Percentiles rank a stretch among this genome's conserved stretches.
These are phyloP conservation scores for Quercus phellos DNA, from an alignment of 331 rosid genomes.

Conservation along the genomic window DNA sequence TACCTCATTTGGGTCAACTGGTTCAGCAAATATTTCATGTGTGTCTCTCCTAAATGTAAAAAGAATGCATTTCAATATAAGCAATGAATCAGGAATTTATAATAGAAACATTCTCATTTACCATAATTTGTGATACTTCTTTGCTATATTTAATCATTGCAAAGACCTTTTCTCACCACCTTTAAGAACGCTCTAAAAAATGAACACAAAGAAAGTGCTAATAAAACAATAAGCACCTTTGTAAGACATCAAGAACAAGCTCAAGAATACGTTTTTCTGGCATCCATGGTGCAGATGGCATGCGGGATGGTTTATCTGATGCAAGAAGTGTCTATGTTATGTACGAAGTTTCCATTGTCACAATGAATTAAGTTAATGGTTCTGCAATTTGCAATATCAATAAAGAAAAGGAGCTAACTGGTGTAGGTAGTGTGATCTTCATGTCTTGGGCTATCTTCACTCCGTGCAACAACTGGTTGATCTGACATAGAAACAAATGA, in stretches of 20 bases:
- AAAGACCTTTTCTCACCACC: background rate
- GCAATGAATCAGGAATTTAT: background rate
- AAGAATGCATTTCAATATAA: background rate
- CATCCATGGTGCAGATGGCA: constrained; percentile 22
- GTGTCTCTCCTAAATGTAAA: constrained; percentile 50
- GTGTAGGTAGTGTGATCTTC: constrained; percentile 6
- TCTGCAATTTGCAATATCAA: background rate
- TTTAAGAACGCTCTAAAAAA: background rate
- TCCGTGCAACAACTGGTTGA: background rate
- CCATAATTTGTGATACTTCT: background rate
- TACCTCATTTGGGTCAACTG: constrained; percentile 68
- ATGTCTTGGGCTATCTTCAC: background rate
- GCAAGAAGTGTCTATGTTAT: constrained; percentile 11
- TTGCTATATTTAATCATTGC: background rate
- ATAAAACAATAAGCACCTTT: constrained; percentile 40
- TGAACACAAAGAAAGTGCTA: background rate
- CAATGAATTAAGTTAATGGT: background rate
- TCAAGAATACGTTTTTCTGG: constrained; percentile 56
- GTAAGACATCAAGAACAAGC: constrained; percentile 57
- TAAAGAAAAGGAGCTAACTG: constrained; percentile 12
- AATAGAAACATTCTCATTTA: background rate
- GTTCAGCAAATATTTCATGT: constrained; percentile 67
- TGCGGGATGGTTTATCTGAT: constrained; percentile 33
- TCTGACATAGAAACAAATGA: constrained; percentile 8
- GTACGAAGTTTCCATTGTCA: background rate